Base-by-base conservation (phyloP, 257 asterid genomes). In the Gentiana straminea region DNA sequence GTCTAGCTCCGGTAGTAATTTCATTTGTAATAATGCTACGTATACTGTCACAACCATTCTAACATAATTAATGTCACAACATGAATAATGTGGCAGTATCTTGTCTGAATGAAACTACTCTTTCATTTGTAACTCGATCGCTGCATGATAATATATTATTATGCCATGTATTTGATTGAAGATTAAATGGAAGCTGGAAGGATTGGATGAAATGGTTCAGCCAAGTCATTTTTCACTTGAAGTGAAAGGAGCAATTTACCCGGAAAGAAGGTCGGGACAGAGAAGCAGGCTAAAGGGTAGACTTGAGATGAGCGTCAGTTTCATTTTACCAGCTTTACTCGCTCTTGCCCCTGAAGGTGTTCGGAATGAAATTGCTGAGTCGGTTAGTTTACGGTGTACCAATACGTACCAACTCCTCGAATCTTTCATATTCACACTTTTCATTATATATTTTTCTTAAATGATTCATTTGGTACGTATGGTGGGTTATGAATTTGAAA, bases 161-260 rank as follows among this genome's bases (percentile, higher is more conserved):
- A 57, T 55, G 37, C 61, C 57, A 43, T 39, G n/a, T n/a, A 41
- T 32, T 13, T 43, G 56, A 52, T 51, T 62, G 75, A 85, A 88
- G 99, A 60, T 88, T 52, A 80, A 84, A 73, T 88, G 99, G 95
- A 89, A 92, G 81, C 94, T 92, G 44, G 83, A 73, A 63, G 99
- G 99, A 35, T 68, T 92, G 51, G 97, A 92, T 51, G 94, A 83
- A 13, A 64, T 84, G 72, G 74, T 92, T 35, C 77, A 83, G 71
- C 95, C 95, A 60, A 83, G 95, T 58, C 77, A 88, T 33, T 85
- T 92, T 59, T 61, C 81, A 47, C 94, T 92, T 35, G 75, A 68
- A n/a, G 94, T 92, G n/a, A 83, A 79, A 52, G 99, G 97, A 46
- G 73, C 84, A 51, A 79, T 92, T 24, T 92, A 88, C 67, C 85